Conservation (phyloP, 2,329 filamentous ascomycete species). For the Magnaporthiopsis incrustans region DNA sequence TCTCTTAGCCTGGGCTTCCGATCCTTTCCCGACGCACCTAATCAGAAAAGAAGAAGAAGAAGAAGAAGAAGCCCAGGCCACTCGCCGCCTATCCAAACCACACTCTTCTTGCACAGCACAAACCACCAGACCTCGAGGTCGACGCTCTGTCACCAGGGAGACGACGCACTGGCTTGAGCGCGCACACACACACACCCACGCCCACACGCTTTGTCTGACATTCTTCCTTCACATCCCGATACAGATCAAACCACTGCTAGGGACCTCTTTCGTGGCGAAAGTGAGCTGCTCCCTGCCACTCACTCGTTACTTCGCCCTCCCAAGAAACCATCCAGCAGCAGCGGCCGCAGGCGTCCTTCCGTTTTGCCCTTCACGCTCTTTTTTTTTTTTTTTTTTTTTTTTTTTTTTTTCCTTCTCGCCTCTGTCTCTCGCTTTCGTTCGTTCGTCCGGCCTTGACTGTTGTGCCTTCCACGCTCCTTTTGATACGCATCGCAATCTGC, state of each 20-base stretch:
- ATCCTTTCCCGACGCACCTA: background rate
- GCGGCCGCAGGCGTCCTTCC: conserved; percentile 50
- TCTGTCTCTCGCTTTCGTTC: background rate
- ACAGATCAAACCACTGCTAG: conserved; percentile 2
- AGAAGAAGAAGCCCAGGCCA: too few species aligned
- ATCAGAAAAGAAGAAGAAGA: background rate
- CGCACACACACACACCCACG: background rate
- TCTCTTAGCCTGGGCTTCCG: background rate
- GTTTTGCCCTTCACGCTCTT: background rate
- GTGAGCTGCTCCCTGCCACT: conserved; percentile 33
- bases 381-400: background rate
- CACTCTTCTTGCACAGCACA: background rate
- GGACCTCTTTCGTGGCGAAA: conserved; percentile 34
- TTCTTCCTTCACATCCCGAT: background rate
- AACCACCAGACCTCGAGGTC: background rate
- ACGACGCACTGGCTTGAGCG: background rate
- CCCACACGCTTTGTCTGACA: background rate
- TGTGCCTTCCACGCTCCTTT: background rate
- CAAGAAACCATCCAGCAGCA: background rate
- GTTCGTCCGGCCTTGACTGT: conserved; percentile 1
- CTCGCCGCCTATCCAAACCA: background rate
- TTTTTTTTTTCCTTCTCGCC: background rate
- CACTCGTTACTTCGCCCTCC: conserved; percentile 30
- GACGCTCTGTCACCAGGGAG: background rate
- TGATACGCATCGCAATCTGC: background rate